Base-by-base conservation (phyloP, 164 flowering plant genomes). In the Vitis labrusca region DNA sequence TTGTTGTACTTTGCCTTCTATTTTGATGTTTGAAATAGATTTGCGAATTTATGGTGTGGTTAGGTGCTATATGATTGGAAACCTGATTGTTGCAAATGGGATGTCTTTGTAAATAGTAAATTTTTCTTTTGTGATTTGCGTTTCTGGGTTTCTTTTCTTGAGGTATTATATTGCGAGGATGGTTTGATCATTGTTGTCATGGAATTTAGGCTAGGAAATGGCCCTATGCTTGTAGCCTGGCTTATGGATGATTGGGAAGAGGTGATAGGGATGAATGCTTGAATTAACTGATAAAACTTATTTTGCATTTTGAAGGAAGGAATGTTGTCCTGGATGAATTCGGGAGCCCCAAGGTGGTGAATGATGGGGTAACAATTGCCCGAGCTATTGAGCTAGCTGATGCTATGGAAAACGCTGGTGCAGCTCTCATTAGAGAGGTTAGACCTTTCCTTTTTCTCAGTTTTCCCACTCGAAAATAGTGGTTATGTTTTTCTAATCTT, bases 331-430 rank as follows among this genome's bases (percentile, higher is more conserved):
- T 95, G 81, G 99, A 93, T 78, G 98, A 95, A 69, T 95, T 66
- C 72, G 98, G 98, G 23, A 83, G 77, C 71, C 98, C 98, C 10
- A 93, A 88, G 74, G 98, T 93, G n/a, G 99, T 95, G 3, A 95
- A 95, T 82, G 99, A 95, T 81, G 99, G 99, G 7, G 99, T 95
- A 7, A 95, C 99, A 27, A 93, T 95, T 79, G 99, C 99, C 19
- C 79, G 98, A 15, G 99, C 98, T 54, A 93, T 95, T 72, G 99
- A 95, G 76, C 87, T 95, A 16, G 80, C 93, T 37, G 92, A 95
- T 86, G 76, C 98, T 12, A 93, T 93, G 97, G 99, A 95, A 79
- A 95, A 95, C 81, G 98, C 98, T 65, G 99, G 99, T 79, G 99
- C 99, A 55, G 93, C 98, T 62, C 85, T 95, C 51, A 93, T 94